These are phyloP conservation scores for Rhododendron griersonianum DNA, from an alignment of 148 eudicot species.

Conservation along the genomic window DNA sequence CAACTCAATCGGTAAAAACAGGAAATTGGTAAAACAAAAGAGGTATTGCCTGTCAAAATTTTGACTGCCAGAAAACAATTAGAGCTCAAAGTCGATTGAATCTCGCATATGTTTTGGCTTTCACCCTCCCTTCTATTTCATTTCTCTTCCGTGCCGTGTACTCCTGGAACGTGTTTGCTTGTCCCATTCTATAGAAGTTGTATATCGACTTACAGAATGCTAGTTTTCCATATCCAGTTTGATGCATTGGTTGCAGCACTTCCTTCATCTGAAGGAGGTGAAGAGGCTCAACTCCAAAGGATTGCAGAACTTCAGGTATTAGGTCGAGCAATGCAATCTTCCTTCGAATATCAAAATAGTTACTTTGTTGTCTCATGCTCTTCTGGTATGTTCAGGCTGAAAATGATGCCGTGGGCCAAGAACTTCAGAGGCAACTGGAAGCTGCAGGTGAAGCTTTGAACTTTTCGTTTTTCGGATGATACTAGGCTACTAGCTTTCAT, in stretches of 20 bases:
- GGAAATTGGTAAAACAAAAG: background rate
- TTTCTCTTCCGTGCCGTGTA: background rate
- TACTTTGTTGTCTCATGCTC: background rate
- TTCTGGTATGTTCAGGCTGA: constrained; percentile 50
- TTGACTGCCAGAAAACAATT: background rate
- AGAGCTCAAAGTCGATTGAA: background rate
- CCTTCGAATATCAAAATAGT: background rate
- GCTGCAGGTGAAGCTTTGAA: constrained; percentile 66
- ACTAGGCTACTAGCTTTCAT: too few relatives aligned
- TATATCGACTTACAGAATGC: background rate
- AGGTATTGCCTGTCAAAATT: background rate
- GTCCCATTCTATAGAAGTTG: background rate
- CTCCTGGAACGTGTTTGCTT: background rate
- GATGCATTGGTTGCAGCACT: constrained; percentile 95
- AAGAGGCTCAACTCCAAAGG: constrained; percentile 91
- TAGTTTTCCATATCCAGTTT: constrained; percentile 42
- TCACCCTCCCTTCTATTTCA: background rate
- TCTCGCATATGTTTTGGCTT: background rate
- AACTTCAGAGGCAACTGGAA: constrained; percentile 87
- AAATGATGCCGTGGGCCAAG: constrained; percentile 88
- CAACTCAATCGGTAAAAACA: background rate
- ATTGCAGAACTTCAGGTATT: constrained; percentile 88
- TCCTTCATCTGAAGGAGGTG: constrained; percentile 89
- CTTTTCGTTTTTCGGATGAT: background rate
- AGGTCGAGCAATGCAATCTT: background rate